Conservation (phyloP, 805 yeast genomes). For the Diddensiella caesifluorescens region DNA sequence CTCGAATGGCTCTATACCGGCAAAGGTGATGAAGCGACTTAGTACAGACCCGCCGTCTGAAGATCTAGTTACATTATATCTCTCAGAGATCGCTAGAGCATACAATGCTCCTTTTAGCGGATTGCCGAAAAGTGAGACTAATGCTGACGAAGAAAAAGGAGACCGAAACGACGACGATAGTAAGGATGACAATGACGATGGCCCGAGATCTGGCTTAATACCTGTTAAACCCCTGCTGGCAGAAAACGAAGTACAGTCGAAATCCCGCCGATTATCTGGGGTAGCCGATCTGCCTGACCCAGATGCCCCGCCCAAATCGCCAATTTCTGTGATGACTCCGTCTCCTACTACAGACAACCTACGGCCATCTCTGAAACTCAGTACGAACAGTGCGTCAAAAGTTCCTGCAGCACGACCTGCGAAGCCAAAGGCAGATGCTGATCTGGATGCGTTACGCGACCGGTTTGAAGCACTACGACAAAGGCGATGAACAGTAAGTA, state of each 20-base stretch:
- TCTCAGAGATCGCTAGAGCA: conserved; percentile 75
- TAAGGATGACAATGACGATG: conserved; percentile 26
- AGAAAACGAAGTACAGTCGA: conserved; percentile 6
- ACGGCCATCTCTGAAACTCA: conserved; percentile 24
- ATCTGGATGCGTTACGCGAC: conserved; percentile 59
- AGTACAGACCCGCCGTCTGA: conserved; percentile 60
- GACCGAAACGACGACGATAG: conserved; percentile 33
- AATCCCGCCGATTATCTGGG: conserved; percentile 14
- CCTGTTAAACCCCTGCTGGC: conserved; percentile 3
- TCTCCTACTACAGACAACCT: conserved; percentile 32
- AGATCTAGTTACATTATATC: conserved; percentile 60
- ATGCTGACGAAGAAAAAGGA: conserved; percentile 28
- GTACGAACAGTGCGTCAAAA: conserved; percentile 7
- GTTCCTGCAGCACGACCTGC: conserved; percentile 8
- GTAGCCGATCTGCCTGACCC: conserved; percentile 23
- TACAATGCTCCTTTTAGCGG: conserved; percentile 72
- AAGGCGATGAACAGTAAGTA: not conserved
- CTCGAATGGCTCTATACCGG: conserved; percentile 51
- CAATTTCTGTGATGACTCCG: conserved; percentile 31
- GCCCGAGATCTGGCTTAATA: not conserved
- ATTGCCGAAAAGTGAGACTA: conserved; percentile 26
- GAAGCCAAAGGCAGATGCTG: conserved; percentile 31
- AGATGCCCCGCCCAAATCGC: conserved; percentile 21
- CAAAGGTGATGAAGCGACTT: conserved; percentile 59
- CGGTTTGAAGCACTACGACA: conserved; percentile 73